A percentile compares a stretch with the other conserved stretches of the same genome.
Evolutionary conservation across 768 basidiomycete species (phyloP).

Genomic region (Pleurotus eryngii): DNA sequence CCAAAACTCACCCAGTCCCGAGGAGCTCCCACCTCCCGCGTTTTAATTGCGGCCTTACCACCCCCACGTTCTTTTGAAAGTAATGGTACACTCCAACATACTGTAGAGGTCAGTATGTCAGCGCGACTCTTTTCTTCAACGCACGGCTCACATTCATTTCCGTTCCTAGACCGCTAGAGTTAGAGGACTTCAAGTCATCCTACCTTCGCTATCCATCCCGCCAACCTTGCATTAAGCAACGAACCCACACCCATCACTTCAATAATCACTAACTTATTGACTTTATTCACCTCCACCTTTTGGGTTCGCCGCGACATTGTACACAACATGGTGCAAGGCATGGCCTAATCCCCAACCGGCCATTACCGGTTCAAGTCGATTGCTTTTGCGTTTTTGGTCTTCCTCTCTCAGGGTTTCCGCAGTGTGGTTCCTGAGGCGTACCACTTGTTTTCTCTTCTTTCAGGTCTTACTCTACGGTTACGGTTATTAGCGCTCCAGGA

Average conservation of each 20-base stretch:
- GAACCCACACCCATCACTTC: conserved; percentile 3
- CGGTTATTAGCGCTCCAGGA: conserved; percentile 6
- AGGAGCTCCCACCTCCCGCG: conserved; percentile 54
- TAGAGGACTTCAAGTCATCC: conserved; percentile 5
- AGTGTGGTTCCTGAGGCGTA: conserved; percentile 4
- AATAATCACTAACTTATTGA: conserved; percentile 8
- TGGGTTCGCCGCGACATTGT: conserved; percentile 7
- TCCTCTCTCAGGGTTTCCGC: conserved; percentile 6
- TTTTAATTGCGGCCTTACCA: not conserved
- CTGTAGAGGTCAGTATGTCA: conserved; percentile 1
- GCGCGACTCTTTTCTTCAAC: not conserved
- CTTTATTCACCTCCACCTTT: conserved; percentile 5
- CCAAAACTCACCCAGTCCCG: conserved; percentile 85
- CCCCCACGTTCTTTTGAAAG: conserved; percentile 5
- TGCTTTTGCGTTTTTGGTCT: not conserved
- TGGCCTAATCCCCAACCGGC: not conserved
- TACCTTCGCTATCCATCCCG: not conserved
- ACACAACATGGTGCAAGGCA: conserved; percentile 4
- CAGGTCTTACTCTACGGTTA: conserved; percentile 8
- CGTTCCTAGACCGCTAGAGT: not conserved
- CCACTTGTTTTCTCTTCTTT: conserved; percentile 5
- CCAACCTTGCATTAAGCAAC: not conserved
- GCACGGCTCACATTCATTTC: not conserved
- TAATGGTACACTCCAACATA: conserved; percentile 5
- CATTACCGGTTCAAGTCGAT: not conserved